These are phyloP conservation scores for Fusarium tupiense DNA, from an alignment of 2,329 filamentous ascomycete species.

Conservation along the genomic window DNA sequence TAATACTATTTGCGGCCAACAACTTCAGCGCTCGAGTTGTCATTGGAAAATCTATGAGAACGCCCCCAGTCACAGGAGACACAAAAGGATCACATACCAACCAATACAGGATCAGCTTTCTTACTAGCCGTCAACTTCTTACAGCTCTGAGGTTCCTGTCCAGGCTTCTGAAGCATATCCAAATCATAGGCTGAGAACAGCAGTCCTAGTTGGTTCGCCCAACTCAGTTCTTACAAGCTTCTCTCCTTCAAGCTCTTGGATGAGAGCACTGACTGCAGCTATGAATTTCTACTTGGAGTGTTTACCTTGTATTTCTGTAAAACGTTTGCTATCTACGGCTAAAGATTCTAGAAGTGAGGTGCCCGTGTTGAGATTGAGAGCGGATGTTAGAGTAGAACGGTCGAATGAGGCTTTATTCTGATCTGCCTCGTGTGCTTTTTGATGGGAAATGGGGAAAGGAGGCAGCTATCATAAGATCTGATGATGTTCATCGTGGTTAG, in stretches of 20 bases:
- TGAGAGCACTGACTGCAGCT: conserved; percentile 10
- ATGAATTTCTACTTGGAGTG: conserved; percentile 10
- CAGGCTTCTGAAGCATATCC: conserved; percentile 22
- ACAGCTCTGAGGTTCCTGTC: conserved; percentile 7
- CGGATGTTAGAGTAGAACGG: neutral
- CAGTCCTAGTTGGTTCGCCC: conserved; percentile 28
- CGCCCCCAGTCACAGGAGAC: neutral
- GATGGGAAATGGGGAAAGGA: neutral
- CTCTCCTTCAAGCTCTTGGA: conserved; percentile 21
- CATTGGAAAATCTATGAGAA: neutral
- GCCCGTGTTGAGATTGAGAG: neutral
- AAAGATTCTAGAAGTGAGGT: conserved; percentile 8
- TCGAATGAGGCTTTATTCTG: fast-evolving
- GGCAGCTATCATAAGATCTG: neutral
- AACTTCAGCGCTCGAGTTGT: conserved; percentile 18
- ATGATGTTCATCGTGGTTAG: neutral
- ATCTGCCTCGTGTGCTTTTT: neutral
- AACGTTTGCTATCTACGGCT: conserved; percentile 3
- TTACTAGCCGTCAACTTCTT: conserved; percentile 10
- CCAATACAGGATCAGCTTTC: conserved; percentile 8
- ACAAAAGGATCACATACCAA: neutral
- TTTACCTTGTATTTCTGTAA: conserved; percentile 6
- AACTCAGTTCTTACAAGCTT: conserved; percentile 22
- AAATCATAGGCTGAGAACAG: conserved; percentile 30
- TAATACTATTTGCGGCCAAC: conserved; percentile 8